Base-by-base conservation (phyloP, 345 rosid species). In the Turnera subulata region DNA sequence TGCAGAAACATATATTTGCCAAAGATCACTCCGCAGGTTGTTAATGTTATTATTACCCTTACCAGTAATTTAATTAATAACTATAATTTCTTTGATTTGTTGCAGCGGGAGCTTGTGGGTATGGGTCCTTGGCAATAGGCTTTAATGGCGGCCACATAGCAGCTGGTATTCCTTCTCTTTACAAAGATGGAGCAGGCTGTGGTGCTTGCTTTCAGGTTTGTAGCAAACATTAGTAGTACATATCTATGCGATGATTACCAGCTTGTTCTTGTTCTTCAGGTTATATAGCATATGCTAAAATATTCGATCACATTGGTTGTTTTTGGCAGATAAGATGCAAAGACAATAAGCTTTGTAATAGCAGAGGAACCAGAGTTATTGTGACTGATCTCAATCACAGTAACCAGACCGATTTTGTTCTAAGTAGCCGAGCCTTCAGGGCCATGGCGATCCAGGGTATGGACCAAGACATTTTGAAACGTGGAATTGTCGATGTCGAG, bases 201-300 rank as follows among this genome's bases (percentile, higher is more conserved):
- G 97, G 96, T 39, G 88, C 96, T 42, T 89, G 99, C 71, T 86
- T 87, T 65, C 89, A 89, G 85, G 95, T 84, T n/a, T n/a, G n/a
- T n/a, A n/a, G n/a, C n/a, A n/a, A n/a, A n/a, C n/a, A n/a, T n/a
- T n/a, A n/a, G n/a, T n/a, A n/a, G n/a, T n/a, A n/a, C n/a, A n/a
- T n/a, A n/a, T n/a, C n/a, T n/a, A n/a, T n/a, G n/a, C n/a, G n/a
- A n/a, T n/a, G n/a, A n/a, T n/a, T n/a, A n/a, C n/a, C n/a, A n/a
- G n/a, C n/a, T n/a, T n/a, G n/a, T n/a, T n/a, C n/a, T n/a, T n/a
- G n/a, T n/a, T n/a, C n/a, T n/a, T n/a, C n/a, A n/a, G n/a, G n/a
- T n/a, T n/a, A n/a, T n/a, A n/a, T n/a, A n/a, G n/a, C n/a, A n/a
- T n/a, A n/a, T n/a, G n/a, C n/a, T n/a, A n/a, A n/a, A n/a, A n/a